Evolutionary conservation across 2,329 filamentous ascomycete genomes (phyloP).

Genomic region (Alternaria metachromatica): DNA sequence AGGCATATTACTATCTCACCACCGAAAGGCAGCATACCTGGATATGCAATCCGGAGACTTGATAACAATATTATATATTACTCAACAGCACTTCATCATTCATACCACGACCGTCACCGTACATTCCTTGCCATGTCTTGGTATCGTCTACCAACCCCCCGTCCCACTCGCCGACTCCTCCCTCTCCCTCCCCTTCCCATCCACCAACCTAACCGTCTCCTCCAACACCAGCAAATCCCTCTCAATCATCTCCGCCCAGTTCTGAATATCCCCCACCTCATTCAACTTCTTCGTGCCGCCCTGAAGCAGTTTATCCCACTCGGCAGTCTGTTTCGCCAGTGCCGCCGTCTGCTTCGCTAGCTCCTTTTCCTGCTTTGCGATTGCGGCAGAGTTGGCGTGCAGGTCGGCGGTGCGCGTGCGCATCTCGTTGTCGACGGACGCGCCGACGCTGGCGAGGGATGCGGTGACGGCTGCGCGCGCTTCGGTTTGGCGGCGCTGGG

Average conservation of each 20-base stretch:
- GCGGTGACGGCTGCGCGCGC: constrained; percentile 60
- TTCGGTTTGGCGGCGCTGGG: constrained; percentile 51
- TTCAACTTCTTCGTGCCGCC: constrained; percentile 71
- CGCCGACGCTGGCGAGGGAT: constrained; percentile 64
- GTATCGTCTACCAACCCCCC: constrained; percentile 14
- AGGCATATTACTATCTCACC: not conserved
- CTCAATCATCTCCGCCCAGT: constrained; percentile 83
- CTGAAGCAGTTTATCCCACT: constrained; percentile 68
- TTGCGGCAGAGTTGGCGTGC: constrained; percentile 70
- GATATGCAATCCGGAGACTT: not conserved
- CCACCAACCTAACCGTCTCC: constrained; percentile 49
- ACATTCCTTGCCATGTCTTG: too few species aligned
- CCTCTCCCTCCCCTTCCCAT: constrained; percentile 26
- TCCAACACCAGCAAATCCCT: constrained; percentile 50
- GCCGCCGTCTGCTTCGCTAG: constrained; percentile 66
- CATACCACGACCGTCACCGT: too few species aligned
- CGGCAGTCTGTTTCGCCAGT: constrained; percentile 69
- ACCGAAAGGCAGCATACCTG: not conserved
- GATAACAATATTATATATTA: not conserved
- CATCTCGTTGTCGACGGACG: constrained; percentile 72
- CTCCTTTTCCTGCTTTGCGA: constrained; percentile 72
- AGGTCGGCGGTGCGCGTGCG: constrained; percentile 71
- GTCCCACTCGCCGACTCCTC: constrained; percentile 43
- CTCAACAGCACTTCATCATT: not conserved
- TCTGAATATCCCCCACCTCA: constrained; percentile 82